Conservation (phyloP, 371 early-diverging fungal genomes). For the Mucor velutinosus region DNA sequence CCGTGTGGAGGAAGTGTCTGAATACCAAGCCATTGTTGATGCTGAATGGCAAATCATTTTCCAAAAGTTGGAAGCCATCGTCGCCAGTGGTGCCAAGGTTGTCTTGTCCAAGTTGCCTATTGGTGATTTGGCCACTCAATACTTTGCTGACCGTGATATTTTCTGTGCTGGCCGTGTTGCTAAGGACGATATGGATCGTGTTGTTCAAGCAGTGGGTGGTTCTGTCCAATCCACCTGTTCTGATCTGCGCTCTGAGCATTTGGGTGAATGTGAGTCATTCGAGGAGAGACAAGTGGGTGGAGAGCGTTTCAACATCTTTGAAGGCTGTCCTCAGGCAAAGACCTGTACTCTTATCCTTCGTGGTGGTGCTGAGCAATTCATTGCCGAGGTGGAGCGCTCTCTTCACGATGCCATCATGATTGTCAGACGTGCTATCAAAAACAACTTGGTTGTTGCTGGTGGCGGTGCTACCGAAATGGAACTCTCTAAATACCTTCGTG, state of each 20-base stretch:
- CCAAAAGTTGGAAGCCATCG: conserved; percentile 98
- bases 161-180: conserved; percentile 99
- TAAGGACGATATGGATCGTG: conserved; percentile 91
- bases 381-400: conserved; percentile 99
- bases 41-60: conserved; percentile 99
- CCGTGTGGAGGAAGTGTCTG: conserved; percentile 93
- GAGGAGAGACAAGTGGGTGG: conserved; percentile 99
- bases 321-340: conserved; percentile 88
- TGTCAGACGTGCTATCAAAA: conserved; percentile 95
- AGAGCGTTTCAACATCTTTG: conserved; percentile 97
- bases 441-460: conserved; percentile 95
- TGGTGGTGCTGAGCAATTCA: conserved; percentile 99
- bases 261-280: conserved; percentile 92
- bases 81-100: conserved; percentile 98
- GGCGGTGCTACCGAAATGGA: conserved; percentile 99
- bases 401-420: conserved; percentile 99
- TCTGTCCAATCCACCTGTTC: conserved; percentile 90
- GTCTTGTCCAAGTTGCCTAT: conserved; percentile 99
- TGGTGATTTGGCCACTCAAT: conserved; percentile 99
- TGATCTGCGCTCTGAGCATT: conserved; percentile 79
- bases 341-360: conserved; percentile 97
- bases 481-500: conserved; percentile 92
- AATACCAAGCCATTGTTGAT: conserved; percentile 99
- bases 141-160: conserved; percentile 99
- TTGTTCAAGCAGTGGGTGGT: conserved; percentile 96